Conservation (phyloP, 805 yeast species). For the Candida saitoana region DNA sequence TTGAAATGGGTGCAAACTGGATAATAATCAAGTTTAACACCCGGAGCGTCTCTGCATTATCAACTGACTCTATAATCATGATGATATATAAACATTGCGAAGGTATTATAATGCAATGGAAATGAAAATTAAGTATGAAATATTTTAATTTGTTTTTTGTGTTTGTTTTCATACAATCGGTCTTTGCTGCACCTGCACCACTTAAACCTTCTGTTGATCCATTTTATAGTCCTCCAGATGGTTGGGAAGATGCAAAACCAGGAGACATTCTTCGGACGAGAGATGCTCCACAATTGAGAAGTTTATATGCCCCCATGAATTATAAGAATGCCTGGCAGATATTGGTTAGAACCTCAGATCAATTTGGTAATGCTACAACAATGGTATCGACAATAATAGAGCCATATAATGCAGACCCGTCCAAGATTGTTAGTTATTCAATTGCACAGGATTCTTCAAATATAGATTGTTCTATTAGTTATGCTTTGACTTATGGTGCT, state of each 20-base stretch:
- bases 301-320: conserved; percentile 6
- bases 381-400: conserved; percentile 17
- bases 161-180: neutral
- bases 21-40: too few relatives aligned
- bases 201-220: conserved; percentile 12
- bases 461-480: conserved; percentile 19
- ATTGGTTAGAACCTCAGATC: conserved; percentile 20
- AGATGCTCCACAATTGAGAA: conserved; percentile 7
- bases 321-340: conserved; percentile 19
- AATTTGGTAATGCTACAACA: conserved; percentile 16
- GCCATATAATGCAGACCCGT: conserved; percentile 21
- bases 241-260: conserved; percentile 6
- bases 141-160: neutral
- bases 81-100: too few relatives aligned
- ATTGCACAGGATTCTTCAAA: conserved; percentile 18
- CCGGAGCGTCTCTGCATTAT: too few relatives aligned
- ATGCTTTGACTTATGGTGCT: conserved; percentile 16
- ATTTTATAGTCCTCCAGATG: conserved; percentile 13
- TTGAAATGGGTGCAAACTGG: too few relatives aligned
- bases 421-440: conserved; percentile 21
- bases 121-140: too few relatives aligned
- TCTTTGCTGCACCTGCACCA: neutral
- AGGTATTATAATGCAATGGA: too few relatives aligned
- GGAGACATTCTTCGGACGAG: conserved; percentile 12
- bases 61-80: too few relatives aligned